These are phyloP conservation scores for Monilinia fructicola DNA, from an alignment of 2,329 filamentous ascomycete genomes.

Conservation along the genomic window DNA sequence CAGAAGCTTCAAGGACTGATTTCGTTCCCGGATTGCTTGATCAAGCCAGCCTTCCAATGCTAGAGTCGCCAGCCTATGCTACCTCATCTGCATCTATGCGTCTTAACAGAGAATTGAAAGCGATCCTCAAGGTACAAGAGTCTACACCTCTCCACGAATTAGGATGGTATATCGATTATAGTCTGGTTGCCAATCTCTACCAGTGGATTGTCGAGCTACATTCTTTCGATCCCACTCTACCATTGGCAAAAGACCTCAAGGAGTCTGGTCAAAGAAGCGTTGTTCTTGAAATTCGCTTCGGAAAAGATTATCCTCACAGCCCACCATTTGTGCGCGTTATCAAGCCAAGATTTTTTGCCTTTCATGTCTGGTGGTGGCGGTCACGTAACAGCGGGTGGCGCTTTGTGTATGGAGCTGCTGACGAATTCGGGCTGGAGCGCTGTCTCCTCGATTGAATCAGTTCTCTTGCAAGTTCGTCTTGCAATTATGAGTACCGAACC, in stretches of 20 bases:
- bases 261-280: conserved; percentile 60
- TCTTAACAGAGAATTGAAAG: conserved; percentile 63
- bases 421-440: conserved; percentile 82
- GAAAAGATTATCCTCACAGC: conserved; percentile 69
- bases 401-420: conserved; percentile 80
- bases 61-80: conserved; percentile 67
- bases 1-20: conserved; percentile 45
- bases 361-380: conserved; percentile 76
- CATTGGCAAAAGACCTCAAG: conserved; percentile 75
- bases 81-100: conserved; percentile 59
- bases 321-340: conserved; percentile 86
- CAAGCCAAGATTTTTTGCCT: conserved; percentile 74
- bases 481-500: conserved; percentile 70
- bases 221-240: conserved; percentile 68
- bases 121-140: conserved; percentile 63
- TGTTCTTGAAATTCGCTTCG: conserved; percentile 80
- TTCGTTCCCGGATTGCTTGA: conserved; percentile 70
- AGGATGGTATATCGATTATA: conserved; percentile 79
- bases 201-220: conserved; percentile 92
- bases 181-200: conserved; percentile 60
- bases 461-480: conserved; percentile 77
- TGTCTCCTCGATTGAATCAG: conserved; percentile 70
- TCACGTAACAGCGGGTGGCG: conserved; percentile 80
- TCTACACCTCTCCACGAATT: conserved; percentile 61
- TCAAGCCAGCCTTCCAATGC: conserved; percentile 58